Conservation (phyloP, 1,284 basidiomycete genomes). For the Pascua sp. region DNA sequence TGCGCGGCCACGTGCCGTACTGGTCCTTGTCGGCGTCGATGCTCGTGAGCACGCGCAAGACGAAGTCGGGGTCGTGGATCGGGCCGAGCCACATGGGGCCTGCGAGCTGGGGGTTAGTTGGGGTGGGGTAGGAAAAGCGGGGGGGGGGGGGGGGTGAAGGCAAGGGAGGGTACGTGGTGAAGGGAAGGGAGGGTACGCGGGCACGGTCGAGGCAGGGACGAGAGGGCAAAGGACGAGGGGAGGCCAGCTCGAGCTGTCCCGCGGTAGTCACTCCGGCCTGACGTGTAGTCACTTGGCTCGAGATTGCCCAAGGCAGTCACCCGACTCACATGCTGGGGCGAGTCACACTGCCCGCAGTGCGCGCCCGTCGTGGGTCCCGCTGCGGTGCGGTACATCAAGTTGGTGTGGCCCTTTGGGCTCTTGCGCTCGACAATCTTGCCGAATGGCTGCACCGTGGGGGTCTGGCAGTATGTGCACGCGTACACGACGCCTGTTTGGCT, state of each 20-base stretch:
- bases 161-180: no score
- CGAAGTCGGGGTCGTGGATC: constrained; percentile 75
- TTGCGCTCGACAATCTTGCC: constrained; percentile 63
- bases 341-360: constrained; percentile 77
- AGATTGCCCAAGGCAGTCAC: no score
- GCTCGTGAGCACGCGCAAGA: constrained; percentile 69
- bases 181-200: no score
- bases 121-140: no score
- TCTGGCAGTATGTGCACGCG: constrained; percentile 75
- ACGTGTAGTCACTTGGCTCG: no score
- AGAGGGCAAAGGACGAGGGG: no score
- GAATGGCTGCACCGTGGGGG: constrained; percentile 72
- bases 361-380: constrained; percentile 61
- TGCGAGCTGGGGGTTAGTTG: constrained; percentile 55
- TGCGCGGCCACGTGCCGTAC: constrained; percentile 77
- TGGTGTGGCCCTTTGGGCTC: constrained; percentile 52
- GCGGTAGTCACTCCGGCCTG: no score
- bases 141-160: no score
- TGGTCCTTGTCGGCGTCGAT: constrained; percentile 57
- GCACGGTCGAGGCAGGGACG: no score
- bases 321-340: constrained; percentile 61
- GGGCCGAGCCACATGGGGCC: constrained; percentile 96
- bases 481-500: constrained; percentile 65
- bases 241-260: no score
- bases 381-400: constrained; percentile 67